Base-by-base conservation (phyloP, 108 stramenopile genomes). In the Cyclotella sp. region DNA sequence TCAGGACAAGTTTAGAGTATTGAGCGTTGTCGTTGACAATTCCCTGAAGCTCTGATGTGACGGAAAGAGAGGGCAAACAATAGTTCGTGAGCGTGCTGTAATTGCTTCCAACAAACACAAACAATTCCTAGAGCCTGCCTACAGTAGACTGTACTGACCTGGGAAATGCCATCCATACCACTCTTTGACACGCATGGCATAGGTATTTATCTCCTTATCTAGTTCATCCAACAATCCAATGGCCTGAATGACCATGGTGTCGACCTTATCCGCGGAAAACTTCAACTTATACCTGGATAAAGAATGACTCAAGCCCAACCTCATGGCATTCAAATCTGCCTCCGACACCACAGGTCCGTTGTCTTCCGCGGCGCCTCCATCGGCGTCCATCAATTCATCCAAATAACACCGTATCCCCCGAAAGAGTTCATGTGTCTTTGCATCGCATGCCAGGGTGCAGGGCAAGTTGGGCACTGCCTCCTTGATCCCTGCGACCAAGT, bases 161-260 rank as follows among this genome's bases (percentile, higher is more conserved):
- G 99, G 99, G 86, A 99, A 99, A 88, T 99, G 99, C 98, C 98
- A 99, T 55, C 98, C 98, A 85, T 98, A 99, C 99, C 99, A 99
- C 88, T 99, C 99, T 82, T 96, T 95, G 19, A 99, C 98, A 57
- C 99, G 84, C 99, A 99, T 99, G 61, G 99, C 99, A 82, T 99
- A 99, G 9, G 97, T 99, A 82, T 99, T 99, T 85, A 99, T 98
- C 88, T 99, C 99, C 91, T 99, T 99, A 84, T 99, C 99, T 39
- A 99, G 86, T 75, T 99, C 98, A 84, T 99, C 99, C 75, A 99
- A 87, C 57, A 99, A 85, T 11, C 97, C 98, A 30, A 99, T 96
- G n/a, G 99, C 98, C 91, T 99, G 99, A 69, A 99, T 93, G 70
- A 99, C 97, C 99, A 99, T 99, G 40, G 98, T 99, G 88, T 99